A percentile compares a stretch with the other conserved stretches of the same genome.
These are phyloP conservation scores for Boletus rex-veris DNA, from an alignment of 768 basidiomycete genomes.

Conservation along the genomic window DNA sequence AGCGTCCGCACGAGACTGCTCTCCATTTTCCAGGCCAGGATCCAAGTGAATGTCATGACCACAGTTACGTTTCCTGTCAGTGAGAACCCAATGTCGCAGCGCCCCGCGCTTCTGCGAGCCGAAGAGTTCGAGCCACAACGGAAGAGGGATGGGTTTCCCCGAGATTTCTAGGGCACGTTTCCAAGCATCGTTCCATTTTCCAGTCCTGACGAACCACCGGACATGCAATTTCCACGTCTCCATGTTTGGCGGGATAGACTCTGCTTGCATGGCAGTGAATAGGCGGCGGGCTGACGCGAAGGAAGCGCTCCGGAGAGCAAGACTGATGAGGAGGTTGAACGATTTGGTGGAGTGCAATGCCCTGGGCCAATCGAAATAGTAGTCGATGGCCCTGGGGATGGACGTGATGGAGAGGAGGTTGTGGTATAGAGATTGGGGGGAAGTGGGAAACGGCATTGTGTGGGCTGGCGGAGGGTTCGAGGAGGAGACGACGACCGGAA, in stretches of 20 bases:
- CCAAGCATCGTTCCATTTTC: conserved; percentile 61
- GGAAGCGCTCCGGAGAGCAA: conserved; percentile 50
- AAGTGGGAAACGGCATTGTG: too few relatives aligned
- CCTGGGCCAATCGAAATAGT: conserved; percentile 27
- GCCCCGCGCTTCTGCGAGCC: conserved; percentile 40
- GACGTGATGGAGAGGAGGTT: conserved; percentile 24
- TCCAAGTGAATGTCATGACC: too few relatives aligned
- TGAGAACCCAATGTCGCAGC: conserved; percentile 18
- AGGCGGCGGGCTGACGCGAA: conserved; percentile 46
- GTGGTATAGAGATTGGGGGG: conserved; percentile 29
- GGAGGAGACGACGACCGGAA: too few relatives aligned
- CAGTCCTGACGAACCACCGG: conserved; percentile 54
- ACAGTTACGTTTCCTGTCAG: neutral
- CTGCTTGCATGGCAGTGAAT: conserved; percentile 44
- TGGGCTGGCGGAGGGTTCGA: too few relatives aligned
- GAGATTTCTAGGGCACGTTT: conserved; percentile 31
- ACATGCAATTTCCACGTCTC: conserved; percentile 57
- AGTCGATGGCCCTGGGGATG: conserved; percentile 16
- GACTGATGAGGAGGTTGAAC: conserved; percentile 42
- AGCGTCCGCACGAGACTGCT: neutral
- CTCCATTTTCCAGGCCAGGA: neutral
- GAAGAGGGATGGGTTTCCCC: conserved; percentile 34
- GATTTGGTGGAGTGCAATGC: conserved; percentile 37
- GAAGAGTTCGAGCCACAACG: conserved; percentile 63
- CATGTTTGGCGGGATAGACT: conserved; percentile 40